These are phyloP conservation scores for Neopestalotiopsis sp. DNA, from an alignment of 2,329 filamentous ascomycete genomes.

Conservation along the genomic window DNA sequence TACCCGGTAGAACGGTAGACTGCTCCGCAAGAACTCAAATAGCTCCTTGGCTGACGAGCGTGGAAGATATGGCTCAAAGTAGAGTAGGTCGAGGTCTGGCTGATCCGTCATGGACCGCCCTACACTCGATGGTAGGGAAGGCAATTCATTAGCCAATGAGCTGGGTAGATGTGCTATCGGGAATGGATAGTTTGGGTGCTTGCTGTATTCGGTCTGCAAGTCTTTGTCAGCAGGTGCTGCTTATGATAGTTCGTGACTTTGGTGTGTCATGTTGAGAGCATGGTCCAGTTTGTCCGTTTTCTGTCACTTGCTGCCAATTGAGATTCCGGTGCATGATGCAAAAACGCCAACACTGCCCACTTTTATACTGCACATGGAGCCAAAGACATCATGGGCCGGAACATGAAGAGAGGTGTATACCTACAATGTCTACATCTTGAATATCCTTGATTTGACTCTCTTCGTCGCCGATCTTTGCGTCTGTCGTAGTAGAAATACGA, in stretches of 20 bases:
- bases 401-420: conserved; percentile 4
- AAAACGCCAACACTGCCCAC: background rate
- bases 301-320: no score
- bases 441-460: background rate
- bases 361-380: background rate
- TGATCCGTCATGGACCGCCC: conserved; percentile 67
- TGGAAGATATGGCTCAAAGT: conserved; percentile 76
- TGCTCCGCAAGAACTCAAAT: conserved; percentile 73
- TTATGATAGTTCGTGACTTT: background rate
- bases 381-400: background rate
- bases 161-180: conserved; percentile 50
- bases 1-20: conserved; percentile 78
- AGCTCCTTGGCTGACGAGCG: conserved; percentile 58
- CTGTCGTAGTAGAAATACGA: conserved; percentile 23
- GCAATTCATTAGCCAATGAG: conserved; percentile 43
- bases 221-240: background rate
- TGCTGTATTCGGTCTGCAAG: conserved; percentile 31
- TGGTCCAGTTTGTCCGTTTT: no score
- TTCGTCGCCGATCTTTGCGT: background rate
- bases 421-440: background rate
- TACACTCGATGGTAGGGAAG: conserved; percentile 54
- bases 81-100: conserved; percentile 73
- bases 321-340: background rate
- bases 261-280: background rate
- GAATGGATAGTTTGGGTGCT: conserved; percentile 55